These are phyloP conservation scores for Nicotiana rustica DNA, from an alignment of 305 asterid genomes.

Conservation along the genomic window DNA sequence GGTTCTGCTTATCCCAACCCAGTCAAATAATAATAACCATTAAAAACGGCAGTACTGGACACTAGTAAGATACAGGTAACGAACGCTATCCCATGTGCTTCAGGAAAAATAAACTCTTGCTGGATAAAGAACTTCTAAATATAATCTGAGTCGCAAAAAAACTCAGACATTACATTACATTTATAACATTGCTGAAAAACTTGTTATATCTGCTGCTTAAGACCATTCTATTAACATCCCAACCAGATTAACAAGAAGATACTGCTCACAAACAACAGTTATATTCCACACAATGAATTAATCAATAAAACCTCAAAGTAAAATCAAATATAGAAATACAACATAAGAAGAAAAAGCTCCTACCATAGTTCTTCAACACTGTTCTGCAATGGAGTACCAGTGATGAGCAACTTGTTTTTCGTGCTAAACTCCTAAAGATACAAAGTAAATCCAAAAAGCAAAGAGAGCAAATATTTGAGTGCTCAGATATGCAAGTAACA, in stretches of 20 bases:
- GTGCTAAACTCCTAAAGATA: conserved; percentile 88
- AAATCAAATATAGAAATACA: background rate
- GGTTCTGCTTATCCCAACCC: background rate
- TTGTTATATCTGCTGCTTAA: conserved; percentile 9
- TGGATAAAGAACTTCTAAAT: conserved; percentile 16
- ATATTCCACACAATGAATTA: conserved; percentile 13
- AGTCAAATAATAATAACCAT: conserved; percentile 13
- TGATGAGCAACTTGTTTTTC: conserved; percentile 95
- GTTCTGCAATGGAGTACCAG: conserved; percentile 99
- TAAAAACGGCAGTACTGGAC: conserved; percentile 20
- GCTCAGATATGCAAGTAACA: background rate
- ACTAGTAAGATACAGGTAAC: background rate
- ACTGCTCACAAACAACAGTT: conserved; percentile 27
- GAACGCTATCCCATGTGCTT: background rate
- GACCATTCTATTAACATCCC: background rate
- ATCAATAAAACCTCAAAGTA: conserved; percentile 20
- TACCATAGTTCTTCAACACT: conserved; percentile 99
- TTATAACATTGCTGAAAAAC: background rate
- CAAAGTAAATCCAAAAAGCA: conserved; percentile 29
- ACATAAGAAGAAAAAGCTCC: conserved; percentile 32
- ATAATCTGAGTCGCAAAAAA: conserved; percentile 2
- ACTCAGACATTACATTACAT: background rate
- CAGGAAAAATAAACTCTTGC: conserved; percentile 1
- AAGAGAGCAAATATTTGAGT: conserved; percentile 20
- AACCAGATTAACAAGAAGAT: conserved; percentile 10